Conservation (phyloP, 768 basidiomycete genomes). For the Pulveroboletus sp. region DNA sequence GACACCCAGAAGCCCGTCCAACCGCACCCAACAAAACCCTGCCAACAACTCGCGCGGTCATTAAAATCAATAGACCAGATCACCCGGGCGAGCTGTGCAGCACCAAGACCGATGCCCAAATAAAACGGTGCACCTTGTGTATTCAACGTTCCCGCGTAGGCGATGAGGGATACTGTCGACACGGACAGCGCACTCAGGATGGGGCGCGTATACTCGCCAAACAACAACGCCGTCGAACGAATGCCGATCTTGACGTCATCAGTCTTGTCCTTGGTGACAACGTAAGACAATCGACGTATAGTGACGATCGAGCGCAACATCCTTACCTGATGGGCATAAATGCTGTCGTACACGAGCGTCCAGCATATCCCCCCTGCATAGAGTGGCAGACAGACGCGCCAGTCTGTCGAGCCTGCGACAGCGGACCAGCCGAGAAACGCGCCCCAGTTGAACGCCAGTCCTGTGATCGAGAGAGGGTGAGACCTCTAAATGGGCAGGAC, state of each 20-base stretch:
- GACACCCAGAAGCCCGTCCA: slow-evolving; percentile 87
- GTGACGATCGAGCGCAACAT: slow-evolving; percentile 1
- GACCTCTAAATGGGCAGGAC: no score
- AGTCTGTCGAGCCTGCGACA: slow-evolving; percentile 74
- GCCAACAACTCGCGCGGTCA: slow-evolving; percentile 77
- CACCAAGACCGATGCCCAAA: slow-evolving; percentile 68
- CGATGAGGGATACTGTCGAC: slow-evolving; percentile 67
- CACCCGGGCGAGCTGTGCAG: slow-evolving; percentile 73
- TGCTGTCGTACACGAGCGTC: slow-evolving; percentile 96
- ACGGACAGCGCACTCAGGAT: slow-evolving; percentile 73
- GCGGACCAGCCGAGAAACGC: slow-evolving; percentile 95
- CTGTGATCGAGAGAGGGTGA: no score
- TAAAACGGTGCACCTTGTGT: slow-evolving; percentile 76
- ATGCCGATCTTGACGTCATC: slow-evolving; percentile 89
- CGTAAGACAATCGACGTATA: no score
- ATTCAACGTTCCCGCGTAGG: slow-evolving; percentile 78
- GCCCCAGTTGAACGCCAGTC: slow-evolving; percentile 95
- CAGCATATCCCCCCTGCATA: slow-evolving; percentile 89
- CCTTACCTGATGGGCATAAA: slow-evolving; percentile 92
- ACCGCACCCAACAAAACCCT: slow-evolving; percentile 82
- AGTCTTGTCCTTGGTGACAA: slow-evolving; percentile 78
- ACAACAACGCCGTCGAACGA: slow-evolving; percentile 90
- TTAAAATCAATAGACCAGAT: slow-evolving; percentile 75
- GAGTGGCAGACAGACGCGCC: slow-evolving; percentile 79
- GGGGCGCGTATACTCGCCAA: slow-evolving; percentile 70